Evolutionary conservation across 495 filamentous ascomycete species (phyloP), one percentile per base, ranked within the genome.

Genomic region (Delitschia confertaspora): DNA sequence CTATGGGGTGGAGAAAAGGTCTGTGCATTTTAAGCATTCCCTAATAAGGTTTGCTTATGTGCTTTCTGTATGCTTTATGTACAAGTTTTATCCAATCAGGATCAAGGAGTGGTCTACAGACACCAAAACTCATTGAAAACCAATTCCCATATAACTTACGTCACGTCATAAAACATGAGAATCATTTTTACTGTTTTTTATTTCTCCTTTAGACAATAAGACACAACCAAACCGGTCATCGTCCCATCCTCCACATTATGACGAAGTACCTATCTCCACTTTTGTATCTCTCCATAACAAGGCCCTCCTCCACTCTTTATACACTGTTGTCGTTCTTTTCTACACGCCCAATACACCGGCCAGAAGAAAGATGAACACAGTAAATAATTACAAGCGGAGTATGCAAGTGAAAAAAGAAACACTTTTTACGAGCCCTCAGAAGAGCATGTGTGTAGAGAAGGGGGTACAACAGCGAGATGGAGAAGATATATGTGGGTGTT

Each of bases 211-310:
- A 20, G 23, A 44, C 33, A 43, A 31, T 16, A 35, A 38, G 31
- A 44, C 36, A 44, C 14, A 49, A 27, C 24, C 18, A 18, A 37
- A 30, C 18, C 41, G 22, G 40, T 45, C 37, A 36, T 48, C 42
- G 19, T 33, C 35, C 47, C 16, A 24, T 36, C 47, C 32, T 16
- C 37, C 26, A 31, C 53, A 56, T 56, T 56, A 56, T 44, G 52
- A 55, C 52, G 37, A 47, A 36, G 46, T 42, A 42, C 52, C 22
- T 42, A 34, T 35, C 29, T 16, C 14, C 24, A 16, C 30, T 23
- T 9, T 34, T 26, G 11, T 30, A 35, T 10, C 14, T 48, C 47
- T 38, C 39, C 45, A 17, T 42, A 23, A 22, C 33, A 10, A 32
- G 5, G 14, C 18, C 25, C 19, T 29, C 30, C 4, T 17, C 43